phyloP scores from a whole-genome alignment of 306 rosid species.

The Vigna unguiculata region DNA sequence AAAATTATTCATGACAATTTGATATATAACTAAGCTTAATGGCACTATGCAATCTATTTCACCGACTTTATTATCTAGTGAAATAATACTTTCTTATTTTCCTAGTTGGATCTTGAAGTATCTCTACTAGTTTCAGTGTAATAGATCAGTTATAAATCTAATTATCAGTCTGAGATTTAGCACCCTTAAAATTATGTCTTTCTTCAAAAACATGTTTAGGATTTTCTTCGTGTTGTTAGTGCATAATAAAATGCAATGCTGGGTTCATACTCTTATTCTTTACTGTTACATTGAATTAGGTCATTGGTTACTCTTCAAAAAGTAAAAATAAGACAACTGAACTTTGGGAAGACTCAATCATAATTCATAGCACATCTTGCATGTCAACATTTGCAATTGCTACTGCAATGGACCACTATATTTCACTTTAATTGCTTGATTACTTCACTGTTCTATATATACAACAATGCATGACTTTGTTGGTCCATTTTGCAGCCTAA shows the following conservation, averaged over 20 bases:
- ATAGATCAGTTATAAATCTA: neutral
- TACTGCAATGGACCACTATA: neutral
- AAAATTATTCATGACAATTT: neutral
- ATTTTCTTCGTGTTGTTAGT: neutral
- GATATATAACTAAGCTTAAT: neutral
- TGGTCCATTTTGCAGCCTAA: slow-evolving; percentile 68
- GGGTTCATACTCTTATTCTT: neutral
- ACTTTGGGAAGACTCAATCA: slow-evolving; percentile 15
- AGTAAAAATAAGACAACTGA: slow-evolving; percentile 45
- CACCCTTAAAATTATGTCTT: neutral
- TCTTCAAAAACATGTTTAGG: neutral
- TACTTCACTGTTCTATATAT: neutral
- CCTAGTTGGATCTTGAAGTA: neutral
- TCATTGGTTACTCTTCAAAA: neutral
- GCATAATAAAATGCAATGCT: neutral
- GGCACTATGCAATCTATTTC: no score
- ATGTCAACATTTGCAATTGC: neutral
- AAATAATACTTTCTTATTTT: neutral
- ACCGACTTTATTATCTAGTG: neutral
- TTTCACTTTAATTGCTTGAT: neutral
- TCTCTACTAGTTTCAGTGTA: no score
- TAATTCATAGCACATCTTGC: slow-evolving; percentile 17
- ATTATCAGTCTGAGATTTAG: neutral
- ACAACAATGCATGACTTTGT: slow-evolving; percentile 17
- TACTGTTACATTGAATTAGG: slow-evolving; percentile 20